Percentiles rank a stretch among this genome's conserved stretches.
phyloP scores from a whole-genome alignment of 2,329 filamentous ascomycete species.

The Penicillium sp. region DNA sequence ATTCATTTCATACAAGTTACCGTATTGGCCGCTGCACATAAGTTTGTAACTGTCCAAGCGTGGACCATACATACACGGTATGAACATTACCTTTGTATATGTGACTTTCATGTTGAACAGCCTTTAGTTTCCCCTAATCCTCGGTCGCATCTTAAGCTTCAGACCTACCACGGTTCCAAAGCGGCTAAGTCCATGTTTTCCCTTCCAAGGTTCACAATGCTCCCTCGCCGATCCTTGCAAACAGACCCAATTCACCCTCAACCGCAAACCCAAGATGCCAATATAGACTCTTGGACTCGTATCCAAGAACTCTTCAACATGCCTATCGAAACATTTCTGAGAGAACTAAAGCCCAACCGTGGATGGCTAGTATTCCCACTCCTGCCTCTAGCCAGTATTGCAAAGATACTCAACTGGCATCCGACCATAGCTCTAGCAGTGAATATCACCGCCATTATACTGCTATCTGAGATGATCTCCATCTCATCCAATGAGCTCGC shows the following conservation, averaged over 20 bases:
- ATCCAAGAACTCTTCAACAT: conserved; percentile 2
- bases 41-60: no score
- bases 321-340: background rate
- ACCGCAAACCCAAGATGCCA: background rate
- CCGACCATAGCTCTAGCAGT: conserved; percentile 9
- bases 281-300: background rate
- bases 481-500: conserved; percentile 9
- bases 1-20: conserved; percentile 1
- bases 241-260: background rate
- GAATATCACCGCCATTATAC: conserved; percentile 11
- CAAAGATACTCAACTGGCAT: conserved; percentile 13
- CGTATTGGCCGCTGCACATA: no score
- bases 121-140: background rate
- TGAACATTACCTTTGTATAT: no score
- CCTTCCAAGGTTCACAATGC: background rate
- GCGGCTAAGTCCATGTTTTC: background rate
- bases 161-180: background rate
- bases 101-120: background rate
- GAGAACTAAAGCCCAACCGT: background rate
- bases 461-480: conserved; percentile 12
- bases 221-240: background rate
- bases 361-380: conserved; percentile 5
- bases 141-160: conserved; percentile 4
- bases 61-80: no score
- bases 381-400: conserved; percentile 5